Percentiles rank a stretch among this genome's conserved stretches.
Conservation (phyloP, 2,329 filamentous ascomycete genomes). For the Furcasterigmium furcatum region DNA sequence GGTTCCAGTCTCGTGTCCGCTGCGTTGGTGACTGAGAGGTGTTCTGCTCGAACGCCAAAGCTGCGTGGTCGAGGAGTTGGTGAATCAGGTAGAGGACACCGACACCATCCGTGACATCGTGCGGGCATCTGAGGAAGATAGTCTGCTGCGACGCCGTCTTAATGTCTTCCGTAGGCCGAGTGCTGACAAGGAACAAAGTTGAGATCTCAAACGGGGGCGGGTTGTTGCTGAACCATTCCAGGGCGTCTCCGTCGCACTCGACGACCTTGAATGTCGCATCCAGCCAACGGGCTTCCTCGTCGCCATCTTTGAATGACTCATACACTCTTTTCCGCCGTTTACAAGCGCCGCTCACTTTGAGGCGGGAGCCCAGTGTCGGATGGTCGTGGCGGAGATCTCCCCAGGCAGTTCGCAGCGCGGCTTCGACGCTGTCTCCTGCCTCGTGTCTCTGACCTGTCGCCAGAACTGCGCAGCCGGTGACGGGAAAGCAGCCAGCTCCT, state of each 20-base stretch:
- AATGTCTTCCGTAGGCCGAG: background rate
- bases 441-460: background rate
- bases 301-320: background rate
- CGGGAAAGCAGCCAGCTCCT: slow-evolving; percentile 3
- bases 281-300: background rate
- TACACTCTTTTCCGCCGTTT: background rate
- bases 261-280: background rate
- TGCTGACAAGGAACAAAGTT: background rate
- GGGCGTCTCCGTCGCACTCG: background rate
- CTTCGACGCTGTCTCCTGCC: background rate
- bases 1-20: no score
- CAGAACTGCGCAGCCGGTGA: background rate
- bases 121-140: background rate
- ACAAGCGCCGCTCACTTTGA: background rate
- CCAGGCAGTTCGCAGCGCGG: background rate
- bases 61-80: background rate
- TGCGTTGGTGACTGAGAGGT: no score
- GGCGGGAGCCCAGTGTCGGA: background rate
- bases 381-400: background rate
- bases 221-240: background rate
- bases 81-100: background rate
- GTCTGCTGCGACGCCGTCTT: background rate
- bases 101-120: background rate
- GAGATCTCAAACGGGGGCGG: background rate
- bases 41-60: no score